Conservation (phyloP, 2,329 filamentous ascomycete species). For the Diaporthe nobilis region DNA sequence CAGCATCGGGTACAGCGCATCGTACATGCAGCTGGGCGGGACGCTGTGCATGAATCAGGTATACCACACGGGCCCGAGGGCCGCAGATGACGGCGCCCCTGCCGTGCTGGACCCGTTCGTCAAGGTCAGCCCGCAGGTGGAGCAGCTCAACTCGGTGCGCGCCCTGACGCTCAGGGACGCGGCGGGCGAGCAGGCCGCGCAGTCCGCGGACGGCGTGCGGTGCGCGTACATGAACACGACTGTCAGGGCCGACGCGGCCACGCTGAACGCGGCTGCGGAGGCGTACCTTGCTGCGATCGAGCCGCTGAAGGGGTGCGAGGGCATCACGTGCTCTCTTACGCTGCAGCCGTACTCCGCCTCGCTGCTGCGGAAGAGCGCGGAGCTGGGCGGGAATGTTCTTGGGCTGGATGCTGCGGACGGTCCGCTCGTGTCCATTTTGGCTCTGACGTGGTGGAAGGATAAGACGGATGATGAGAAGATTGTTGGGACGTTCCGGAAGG, state of each 20-base stretch:
- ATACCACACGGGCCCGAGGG: conserved; percentile 36
- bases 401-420: conserved; percentile 43
- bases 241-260: conserved; percentile 28
- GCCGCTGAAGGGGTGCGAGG: conserved; percentile 42
- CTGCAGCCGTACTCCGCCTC: conserved; percentile 45
- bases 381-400: conserved; percentile 43
- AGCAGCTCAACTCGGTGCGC: conserved; percentile 21
- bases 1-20: conserved; percentile 42
- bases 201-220: conserved; percentile 13
- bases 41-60: conserved; percentile 41
- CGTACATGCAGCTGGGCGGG: conserved; percentile 35
- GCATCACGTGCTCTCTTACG: conserved; percentile 42
- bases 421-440: conserved; percentile 43
- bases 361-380: conserved; percentile 38
- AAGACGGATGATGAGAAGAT: conserved; percentile 43
- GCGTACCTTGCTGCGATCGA: conserved; percentile 37
- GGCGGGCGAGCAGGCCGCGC: conserved; percentile 16
- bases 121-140: conserved; percentile 37
- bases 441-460: conserved; percentile 43
- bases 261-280: conserved; percentile 11
- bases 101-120: conserved; percentile 38
- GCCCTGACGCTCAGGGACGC: not conserved
- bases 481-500: conserved; percentile 27
- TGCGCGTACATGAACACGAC: conserved; percentile 36
- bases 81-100: not conserved